phyloP scores from a whole-genome alignment of 2,329 filamentous ascomycete species.

The Ophiosphaerella narmari region DNA sequence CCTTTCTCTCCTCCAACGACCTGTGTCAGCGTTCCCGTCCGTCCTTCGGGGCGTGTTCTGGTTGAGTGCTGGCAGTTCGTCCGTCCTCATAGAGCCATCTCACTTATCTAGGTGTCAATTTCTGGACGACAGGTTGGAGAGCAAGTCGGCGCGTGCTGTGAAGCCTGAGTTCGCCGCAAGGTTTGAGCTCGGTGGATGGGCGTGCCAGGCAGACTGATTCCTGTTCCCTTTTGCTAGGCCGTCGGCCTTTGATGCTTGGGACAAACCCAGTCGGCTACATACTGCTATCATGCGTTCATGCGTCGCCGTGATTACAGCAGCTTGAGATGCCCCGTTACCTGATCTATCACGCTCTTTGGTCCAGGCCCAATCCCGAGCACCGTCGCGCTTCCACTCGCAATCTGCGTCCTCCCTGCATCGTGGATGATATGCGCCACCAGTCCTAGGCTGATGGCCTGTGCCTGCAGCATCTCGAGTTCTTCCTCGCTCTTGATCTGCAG shows the following conservation, averaged over 20 bases:
- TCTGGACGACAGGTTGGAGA: constrained; percentile 98
- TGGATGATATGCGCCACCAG: constrained; percentile 88
- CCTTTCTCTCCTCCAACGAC: constrained; percentile 61
- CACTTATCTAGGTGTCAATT: constrained; percentile 72
- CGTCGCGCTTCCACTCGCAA: constrained; percentile 88
- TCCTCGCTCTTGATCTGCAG: constrained; percentile 87
- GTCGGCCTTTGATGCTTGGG: constrained; percentile 88
- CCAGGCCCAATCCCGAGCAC: constrained; percentile 78
- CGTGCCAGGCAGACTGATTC: constrained; percentile 46
- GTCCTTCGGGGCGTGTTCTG: constrained; percentile 59
- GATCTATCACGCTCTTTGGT: constrained; percentile 83
- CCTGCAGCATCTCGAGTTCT: constrained; percentile 74
- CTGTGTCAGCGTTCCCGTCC: constrained; percentile 84
- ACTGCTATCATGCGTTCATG: background rate
- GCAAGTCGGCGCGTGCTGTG: constrained; percentile 60
- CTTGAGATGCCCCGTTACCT: constrained; percentile 84
- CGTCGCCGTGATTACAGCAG: constrained; percentile 62
- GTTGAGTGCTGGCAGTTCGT: constrained; percentile 89
- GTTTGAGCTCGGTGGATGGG: constrained; percentile 46
- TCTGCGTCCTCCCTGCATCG: constrained; percentile 97
- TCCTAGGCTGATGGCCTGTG: constrained; percentile 79
- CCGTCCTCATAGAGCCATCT: constrained; percentile 75
- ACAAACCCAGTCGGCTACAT: constrained; percentile 83
- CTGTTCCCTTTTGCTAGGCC: constrained; percentile 80
- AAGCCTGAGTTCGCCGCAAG: constrained; percentile 55